Conservation (phyloP, 2,329 filamentous ascomycete species). For the Diaporthe vaccinii region DNA sequence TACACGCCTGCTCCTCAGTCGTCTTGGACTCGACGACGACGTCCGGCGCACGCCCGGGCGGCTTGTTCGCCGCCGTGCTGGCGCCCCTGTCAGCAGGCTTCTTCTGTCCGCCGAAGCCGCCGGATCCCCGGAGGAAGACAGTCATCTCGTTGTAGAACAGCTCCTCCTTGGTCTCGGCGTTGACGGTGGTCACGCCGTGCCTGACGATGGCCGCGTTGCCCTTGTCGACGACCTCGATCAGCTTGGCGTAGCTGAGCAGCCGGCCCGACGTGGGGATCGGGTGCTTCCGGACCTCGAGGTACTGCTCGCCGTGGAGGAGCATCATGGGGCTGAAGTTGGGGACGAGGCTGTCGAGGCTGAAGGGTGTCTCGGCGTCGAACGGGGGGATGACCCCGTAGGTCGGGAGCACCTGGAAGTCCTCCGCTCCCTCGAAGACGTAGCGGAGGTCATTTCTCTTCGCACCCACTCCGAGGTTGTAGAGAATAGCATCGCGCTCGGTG, state of each 20-base stretch:
- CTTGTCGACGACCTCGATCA: constrained; percentile 97
- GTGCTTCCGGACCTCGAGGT: constrained; percentile 92
- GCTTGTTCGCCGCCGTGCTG: constrained; percentile 82
- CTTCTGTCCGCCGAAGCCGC: constrained; percentile 88
- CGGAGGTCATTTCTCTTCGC: constrained; percentile 90
- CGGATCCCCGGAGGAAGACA: constrained; percentile 91
- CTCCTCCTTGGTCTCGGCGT: constrained; percentile 87
- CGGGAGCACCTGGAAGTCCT: constrained; percentile 93
- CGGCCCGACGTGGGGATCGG: constrained; percentile 89
- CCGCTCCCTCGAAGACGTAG: constrained; percentile 90
- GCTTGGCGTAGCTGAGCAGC: constrained; percentile 80
- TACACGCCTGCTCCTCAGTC: constrained; percentile 88
- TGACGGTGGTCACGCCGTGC: constrained; percentile 83
- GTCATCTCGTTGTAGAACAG: constrained; percentile 97
- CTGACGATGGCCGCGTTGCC: constrained; percentile 89
- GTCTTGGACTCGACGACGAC: constrained; percentile 88
- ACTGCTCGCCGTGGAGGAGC: constrained; percentile 98
- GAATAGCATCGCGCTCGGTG: constrained; percentile 87
- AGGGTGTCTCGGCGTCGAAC: constrained; percentile 87
- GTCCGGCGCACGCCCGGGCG: constrained; percentile 83
- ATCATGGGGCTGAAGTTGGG: constrained; percentile 99
- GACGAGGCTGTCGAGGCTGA: constrained; percentile 84
- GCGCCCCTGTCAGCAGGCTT: constrained; percentile 84
- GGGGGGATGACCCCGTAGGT: constrained; percentile 98
- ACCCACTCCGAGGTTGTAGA: constrained; percentile 96